These are phyloP conservation scores for Penstemon newberryi DNA, from an alignment of 257 asterid genomes.

Conservation along the genomic window DNA sequence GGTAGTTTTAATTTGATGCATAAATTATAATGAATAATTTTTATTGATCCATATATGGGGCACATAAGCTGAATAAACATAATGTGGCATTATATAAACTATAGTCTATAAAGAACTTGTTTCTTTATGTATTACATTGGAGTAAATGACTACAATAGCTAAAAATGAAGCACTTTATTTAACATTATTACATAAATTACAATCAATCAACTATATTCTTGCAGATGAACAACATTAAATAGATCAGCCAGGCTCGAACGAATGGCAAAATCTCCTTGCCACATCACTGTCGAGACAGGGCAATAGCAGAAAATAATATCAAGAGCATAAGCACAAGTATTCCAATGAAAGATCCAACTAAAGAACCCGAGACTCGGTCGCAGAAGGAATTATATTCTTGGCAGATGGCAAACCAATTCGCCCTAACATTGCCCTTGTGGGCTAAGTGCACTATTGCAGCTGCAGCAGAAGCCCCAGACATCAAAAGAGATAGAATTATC, in stretches of 20 bases:
- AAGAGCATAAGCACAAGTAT: constrained; percentile 55
- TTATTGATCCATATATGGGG: not conserved
- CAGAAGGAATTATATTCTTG: constrained; percentile 62
- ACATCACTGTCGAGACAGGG: constrained; percentile 46
- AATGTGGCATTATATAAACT: not conserved
- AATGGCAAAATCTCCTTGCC: not conserved
- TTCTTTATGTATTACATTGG: not conserved
- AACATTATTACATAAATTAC: constrained; percentile 1
- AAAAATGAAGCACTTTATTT: constrained; percentile 14
- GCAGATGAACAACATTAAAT: not conserved
- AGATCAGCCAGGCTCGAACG: not conserved
- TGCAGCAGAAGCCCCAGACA: constrained; percentile 78
- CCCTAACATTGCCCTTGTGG: constrained; percentile 55
- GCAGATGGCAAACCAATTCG: constrained; percentile 61
- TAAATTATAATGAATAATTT: not conserved
- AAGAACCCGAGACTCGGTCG: constrained; percentile 68
- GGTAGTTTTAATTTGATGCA: constrained; percentile 9
- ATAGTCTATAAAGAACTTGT: not conserved
- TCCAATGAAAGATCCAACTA: constrained; percentile 70
- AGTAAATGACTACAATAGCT: not conserved
- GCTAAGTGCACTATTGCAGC: constrained; percentile 70
- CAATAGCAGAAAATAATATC: constrained; percentile 52
- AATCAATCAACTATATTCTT: constrained; percentile 10
- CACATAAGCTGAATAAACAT: not conserved
- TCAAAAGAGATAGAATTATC: constrained; percentile 57